Evolutionary conservation across 1,284 basidiomycete genomes (phyloP), one percentile per base, ranked within the genome.

Genomic region (Moniliophthora roreri): DNA sequence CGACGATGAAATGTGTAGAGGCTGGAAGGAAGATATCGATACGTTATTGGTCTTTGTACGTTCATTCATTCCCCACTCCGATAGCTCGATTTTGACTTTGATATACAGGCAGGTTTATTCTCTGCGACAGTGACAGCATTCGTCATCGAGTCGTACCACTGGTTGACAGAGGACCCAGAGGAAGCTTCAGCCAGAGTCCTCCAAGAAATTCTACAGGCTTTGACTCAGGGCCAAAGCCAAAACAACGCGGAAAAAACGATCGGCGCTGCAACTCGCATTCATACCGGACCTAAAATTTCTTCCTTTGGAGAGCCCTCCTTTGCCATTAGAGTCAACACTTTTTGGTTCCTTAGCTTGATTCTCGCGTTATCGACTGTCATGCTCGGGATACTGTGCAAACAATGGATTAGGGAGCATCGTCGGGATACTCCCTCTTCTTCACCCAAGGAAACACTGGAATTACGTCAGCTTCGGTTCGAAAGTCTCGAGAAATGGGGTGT

Each of bases 391-490:
- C 46, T 61, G 4, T 61, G 61, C 54, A 60, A 57, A 37, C 62
- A 64, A 48, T 64, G 62, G 62, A 44, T 64, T 15, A 56, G 58
- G 13, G 58, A 61, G 50, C 62, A 62, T 42, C 57, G 53, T 10
- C 44, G 57, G 8, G 57, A 54, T 16, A 49, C 56, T 3, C 23
- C 52, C 1, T 35, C 49, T 37, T n/a, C 46, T 13, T 56, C 51
- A 7, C 54, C 48, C 5, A 39, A 56, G 24, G 39, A 56, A 23
- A 36, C 48, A 18, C 38, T 58, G 15, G 41, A 50, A 41, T 35
- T 66, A 4, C 53, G 66, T 20, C 66, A 68, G 44, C 56, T 65
- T 45, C 59, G 65, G 0, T 61, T 59, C 44, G 61, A 66, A n/a
- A 65, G 64, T 20, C 55, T 68, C 9, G 42, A 49, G 16, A 49